These are phyloP conservation scores for Parafenestella ontariensis DNA, from an alignment of 2,329 filamentous ascomycete genomes.

Conservation along the genomic window DNA sequence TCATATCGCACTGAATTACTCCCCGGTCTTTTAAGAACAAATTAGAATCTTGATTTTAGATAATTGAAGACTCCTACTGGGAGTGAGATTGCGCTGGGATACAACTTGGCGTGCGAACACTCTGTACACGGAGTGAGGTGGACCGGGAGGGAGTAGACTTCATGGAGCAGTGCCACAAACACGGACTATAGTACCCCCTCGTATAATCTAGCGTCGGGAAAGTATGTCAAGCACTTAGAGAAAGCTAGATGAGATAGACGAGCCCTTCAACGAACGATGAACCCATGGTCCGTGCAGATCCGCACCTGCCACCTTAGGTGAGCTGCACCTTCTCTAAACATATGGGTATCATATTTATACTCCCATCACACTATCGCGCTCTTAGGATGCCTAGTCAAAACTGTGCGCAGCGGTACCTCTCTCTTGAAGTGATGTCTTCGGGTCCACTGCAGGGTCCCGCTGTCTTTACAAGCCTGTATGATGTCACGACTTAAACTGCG, in stretches of 20 bases:
- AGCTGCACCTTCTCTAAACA: neutral
- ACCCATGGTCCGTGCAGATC: constrained; percentile 12
- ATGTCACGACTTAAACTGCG: constrained; percentile 36
- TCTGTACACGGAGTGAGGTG: too few species aligned
- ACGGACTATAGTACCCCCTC: too few species aligned
- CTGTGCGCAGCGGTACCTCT: neutral
- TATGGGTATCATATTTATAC: neutral
- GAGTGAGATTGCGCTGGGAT: too few species aligned
- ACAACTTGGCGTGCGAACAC: too few species aligned
- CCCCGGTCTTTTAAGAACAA: too few species aligned
- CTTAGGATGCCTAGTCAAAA: neutral
- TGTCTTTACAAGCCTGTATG: constrained; percentile 19
- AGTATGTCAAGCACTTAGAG: too few species aligned
- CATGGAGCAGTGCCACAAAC: neutral
- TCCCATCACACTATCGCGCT: neutral
- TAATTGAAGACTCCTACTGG: too few species aligned
- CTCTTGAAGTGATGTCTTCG: neutral
- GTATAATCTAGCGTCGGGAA: too few species aligned
- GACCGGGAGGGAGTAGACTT: neutral
- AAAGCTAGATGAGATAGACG: too few species aligned
- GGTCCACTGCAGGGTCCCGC: constrained; percentile 4
- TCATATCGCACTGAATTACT: too few species aligned
- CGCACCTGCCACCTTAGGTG: neutral
- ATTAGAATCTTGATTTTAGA: too few species aligned
- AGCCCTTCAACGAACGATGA: too few species aligned